Base-by-base conservation (phyloP, 768 basidiomycete genomes). In the Leccinum fibrillosum region DNA sequence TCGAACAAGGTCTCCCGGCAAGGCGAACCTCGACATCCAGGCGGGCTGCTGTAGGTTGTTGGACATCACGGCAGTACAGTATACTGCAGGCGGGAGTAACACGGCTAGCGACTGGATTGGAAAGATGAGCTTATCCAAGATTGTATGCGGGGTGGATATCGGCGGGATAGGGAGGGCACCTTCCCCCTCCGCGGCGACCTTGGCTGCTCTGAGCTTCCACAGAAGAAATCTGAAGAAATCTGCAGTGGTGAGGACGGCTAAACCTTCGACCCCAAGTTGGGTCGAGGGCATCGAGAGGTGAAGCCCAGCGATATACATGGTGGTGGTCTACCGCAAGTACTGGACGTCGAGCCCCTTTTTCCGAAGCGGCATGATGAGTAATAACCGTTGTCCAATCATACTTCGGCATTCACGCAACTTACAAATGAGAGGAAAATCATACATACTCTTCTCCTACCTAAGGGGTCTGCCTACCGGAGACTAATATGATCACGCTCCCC, bases 21-120 rank as follows among this genome's bases (percentile, higher is more conserved):
- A 57, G 44, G 67, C 64, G 9, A 64, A 63, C 50, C 50, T 65
- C 15, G 25, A 45, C 66, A 75, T 64, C 76, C 76, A 77, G n/a
- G 63, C 55, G 5, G 76, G 75, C 60, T 76, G 76, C 26, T 67
- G 59, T 42, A 78, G 62, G 9, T 64, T 57, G 53, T 74, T 75
- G 25, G 66, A 37, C 6, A 57, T 55, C n/a, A 76, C 64, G 8
- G 62, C 60, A 11, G 54, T 44, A 23, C 71, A 65, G 53, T 73
- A 77, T 3, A 69, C 56, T 1, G 63, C 55, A 17, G 75, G 73
- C 28, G 72, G 64, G 44, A 68, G 39, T 44, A 69, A 26, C 13
- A 58, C 49, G 0, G 69, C 60, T 9, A 67, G 32, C 8, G 59
- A 65, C 45, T 74, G 74, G 26, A 71, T 34, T 4, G 72, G 70